These are phyloP conservation scores for Arachnopeziza araneosa DNA, from an alignment of 2,329 filamentous ascomycete species.

Conservation along the genomic window DNA sequence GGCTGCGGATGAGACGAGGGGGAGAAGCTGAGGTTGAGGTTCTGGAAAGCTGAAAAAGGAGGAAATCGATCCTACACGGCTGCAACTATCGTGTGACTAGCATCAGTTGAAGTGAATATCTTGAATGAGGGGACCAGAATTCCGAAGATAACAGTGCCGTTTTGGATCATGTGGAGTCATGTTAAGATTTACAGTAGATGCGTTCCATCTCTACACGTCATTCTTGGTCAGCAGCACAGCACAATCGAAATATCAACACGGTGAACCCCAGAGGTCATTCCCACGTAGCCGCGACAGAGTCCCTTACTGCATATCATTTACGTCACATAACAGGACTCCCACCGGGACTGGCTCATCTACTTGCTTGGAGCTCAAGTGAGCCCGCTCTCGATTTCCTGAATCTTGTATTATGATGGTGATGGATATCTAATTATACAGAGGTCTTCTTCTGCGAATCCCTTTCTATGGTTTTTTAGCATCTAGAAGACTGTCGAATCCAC, in stretches of 20 bases:
- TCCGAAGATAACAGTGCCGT: neutral
- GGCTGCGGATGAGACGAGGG: neutral
- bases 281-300: neutral
- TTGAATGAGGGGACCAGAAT: neutral
- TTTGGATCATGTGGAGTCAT: too few relatives aligned
- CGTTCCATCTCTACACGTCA: slow-evolving; percentile 5
- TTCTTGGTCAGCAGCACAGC: slow-evolving; percentile 5
- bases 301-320: neutral
- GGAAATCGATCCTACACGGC: neutral
- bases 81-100: neutral
- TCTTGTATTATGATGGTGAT: neutral
- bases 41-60: neutral
- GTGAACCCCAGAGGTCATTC: neutral
- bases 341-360: too few relatives aligned
- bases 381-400: neutral
- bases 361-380: neutral
- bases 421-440: neutral
- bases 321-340: neutral
- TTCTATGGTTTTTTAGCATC: neutral
- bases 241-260: neutral
- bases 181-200: too few relatives aligned
- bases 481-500: slow-evolving; percentile 10
- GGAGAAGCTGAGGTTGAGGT: slow-evolving; percentile 1
- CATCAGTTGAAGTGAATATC: neutral
- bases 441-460: neutral